Evolutionary conservation across 164 flowering plant genomes (phyloP), one percentile per base, ranked within the genome.

Genomic region (Vitis riparia): DNA sequence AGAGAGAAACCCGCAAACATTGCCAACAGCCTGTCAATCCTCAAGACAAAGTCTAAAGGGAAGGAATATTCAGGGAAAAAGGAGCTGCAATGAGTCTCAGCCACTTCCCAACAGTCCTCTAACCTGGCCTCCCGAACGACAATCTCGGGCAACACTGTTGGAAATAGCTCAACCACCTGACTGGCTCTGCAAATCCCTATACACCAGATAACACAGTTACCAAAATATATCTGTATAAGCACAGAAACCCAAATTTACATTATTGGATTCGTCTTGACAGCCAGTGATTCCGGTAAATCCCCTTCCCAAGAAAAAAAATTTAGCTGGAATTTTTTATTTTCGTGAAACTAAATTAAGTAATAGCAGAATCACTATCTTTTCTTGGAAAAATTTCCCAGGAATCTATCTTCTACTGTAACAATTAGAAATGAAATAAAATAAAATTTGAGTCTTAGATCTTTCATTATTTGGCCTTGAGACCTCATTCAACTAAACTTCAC

Each of bases 31-130:
- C 99, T 79, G 76, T 95, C 91, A 64, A 92, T 60, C 72, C 98
- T 84, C 76, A 95, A 69, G 47, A 85, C 80, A 62, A 91, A 85
- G 76, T 92, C 97, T 49, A 92, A 76, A 64, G 99, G 99, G 73
- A 95, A 94, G 2, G 95, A 81, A 67, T 91, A 92, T 8, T 82
- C 88, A 13, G 99, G 99, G 77, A 94, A 95, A 90, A 95, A 95
- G 60, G 92, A 89, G 75, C 96, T 92, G 78, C 99, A 95, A 72
- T 95, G 99, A n/a, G 99, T 95, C 81, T 95, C 99, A 37, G 92
- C 98, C 63, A 95, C 96, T 78, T 92, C 99, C 99, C 99, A 95
- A 69, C 86, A 87, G 72, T 95, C 99, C 81, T 92, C 97, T 71
- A 91, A n/a, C 75, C 97, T 82, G n/a, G 99, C 99, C 81, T 95